Percentiles rank a stretch among this genome's conserved stretches.
These are phyloP conservation scores for Xylaria flabelliformis DNA, from an alignment of 495 filamentous ascomycete species.

Conservation along the genomic window DNA sequence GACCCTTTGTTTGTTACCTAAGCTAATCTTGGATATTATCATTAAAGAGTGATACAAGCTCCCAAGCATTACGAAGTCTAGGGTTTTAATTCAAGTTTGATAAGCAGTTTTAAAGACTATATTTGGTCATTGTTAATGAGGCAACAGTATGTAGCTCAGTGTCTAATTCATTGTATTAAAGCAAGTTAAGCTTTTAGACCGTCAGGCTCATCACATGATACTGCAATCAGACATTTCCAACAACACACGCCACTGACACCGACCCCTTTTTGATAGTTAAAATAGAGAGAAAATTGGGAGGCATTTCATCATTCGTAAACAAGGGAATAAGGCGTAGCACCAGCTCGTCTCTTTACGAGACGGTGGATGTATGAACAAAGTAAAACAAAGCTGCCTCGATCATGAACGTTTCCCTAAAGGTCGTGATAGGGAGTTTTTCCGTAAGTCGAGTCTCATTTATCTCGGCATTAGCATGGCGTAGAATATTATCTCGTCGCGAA, in stretches of 20 bases:
- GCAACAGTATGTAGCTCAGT: constrained; percentile 45
- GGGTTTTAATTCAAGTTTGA: background rate
- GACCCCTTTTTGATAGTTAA: constrained; percentile 42
- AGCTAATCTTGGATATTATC: background rate
- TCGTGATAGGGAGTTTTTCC: constrained; percentile 39
- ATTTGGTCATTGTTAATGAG: constrained; percentile 29
- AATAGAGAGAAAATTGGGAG: constrained; percentile 39
- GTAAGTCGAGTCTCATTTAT: constrained; percentile 39
- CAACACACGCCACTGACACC: constrained; percentile 43
- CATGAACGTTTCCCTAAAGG: constrained; percentile 42
- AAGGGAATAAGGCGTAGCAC: constrained; percentile 37
- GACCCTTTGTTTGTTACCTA: background rate
- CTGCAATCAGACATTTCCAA: constrained; percentile 46
- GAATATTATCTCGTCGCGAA: constrained; percentile 30
- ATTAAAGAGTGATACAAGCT: background rate
- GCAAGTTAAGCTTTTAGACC: constrained; percentile 40
- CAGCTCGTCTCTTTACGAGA: constrained; percentile 29
- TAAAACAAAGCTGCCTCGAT: constrained; percentile 41
- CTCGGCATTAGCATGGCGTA: constrained; percentile 35
- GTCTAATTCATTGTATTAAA: constrained; percentile 43
- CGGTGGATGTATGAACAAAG: constrained; percentile 41
- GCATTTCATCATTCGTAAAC: constrained; percentile 46
- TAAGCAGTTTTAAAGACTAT: background rate
- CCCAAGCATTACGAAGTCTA: background rate
- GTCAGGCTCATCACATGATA: constrained; percentile 48